These are phyloP conservation scores for Hibiscus trionum DNA, from an alignment of 345 rosid genomes.

Conservation along the genomic window DNA sequence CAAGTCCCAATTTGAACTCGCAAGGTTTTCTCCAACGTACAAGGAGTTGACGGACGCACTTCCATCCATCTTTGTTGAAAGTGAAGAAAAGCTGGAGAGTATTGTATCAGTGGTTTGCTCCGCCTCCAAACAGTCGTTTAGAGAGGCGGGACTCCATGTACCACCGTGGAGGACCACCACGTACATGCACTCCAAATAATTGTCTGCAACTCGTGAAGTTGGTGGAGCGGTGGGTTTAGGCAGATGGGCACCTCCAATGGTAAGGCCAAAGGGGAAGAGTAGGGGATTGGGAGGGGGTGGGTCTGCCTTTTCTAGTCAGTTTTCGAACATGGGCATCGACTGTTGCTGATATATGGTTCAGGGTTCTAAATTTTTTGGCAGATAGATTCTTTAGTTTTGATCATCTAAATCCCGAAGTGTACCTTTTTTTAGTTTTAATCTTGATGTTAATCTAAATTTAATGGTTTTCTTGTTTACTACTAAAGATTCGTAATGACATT, in stretches of 20 bases:
- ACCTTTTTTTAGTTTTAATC: background rate
- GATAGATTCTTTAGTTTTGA: slow-evolving; percentile 12
- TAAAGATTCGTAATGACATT: no score
- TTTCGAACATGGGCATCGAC: slow-evolving; percentile 36
- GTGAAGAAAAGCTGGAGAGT: background rate
- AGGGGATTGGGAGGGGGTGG: slow-evolving; percentile 20
- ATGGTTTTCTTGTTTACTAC: background rate
- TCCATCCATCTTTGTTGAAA: no score
- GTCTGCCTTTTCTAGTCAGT: slow-evolving; percentile 39
- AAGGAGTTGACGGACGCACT: no score
- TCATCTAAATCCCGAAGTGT: background rate
- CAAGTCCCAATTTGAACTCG: slow-evolving; percentile 54
- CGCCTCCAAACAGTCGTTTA: slow-evolving; percentile 42
- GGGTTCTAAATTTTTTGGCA: background rate
- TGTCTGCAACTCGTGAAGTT: slow-evolving; percentile 4
- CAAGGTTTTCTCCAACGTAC: slow-evolving; percentile 46
- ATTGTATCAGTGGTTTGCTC: slow-evolving; percentile 39
- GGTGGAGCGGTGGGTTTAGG: background rate
- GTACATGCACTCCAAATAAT: slow-evolving; percentile 52
- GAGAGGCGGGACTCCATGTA: slow-evolving; percentile 42
- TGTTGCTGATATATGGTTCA: slow-evolving; percentile 2
- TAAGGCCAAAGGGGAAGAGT: slow-evolving; percentile 7
- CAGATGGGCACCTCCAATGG: slow-evolving; percentile 24
- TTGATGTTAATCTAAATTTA: no score
- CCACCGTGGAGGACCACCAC: slow-evolving; percentile 49